Conservation (phyloP, 1,284 basidiomycete genomes). For the Apiotrichum domesticum region DNA sequence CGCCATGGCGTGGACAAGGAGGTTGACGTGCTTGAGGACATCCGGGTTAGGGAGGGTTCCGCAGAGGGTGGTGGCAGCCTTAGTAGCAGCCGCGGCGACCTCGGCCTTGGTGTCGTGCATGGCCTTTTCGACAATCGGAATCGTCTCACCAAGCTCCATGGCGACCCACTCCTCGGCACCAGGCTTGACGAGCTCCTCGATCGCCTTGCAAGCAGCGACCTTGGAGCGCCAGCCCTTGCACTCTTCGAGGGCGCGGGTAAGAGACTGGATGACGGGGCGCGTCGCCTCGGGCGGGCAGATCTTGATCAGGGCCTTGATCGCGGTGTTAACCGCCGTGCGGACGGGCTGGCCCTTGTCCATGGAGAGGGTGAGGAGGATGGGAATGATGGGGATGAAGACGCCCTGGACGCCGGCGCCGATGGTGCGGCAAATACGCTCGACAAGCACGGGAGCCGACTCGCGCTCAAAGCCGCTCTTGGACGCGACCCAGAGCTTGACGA, state of each 20-base stretch:
- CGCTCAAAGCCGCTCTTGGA: slow-evolving; percentile 89
- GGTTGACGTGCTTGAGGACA: slow-evolving; percentile 80
- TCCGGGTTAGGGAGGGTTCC: slow-evolving; percentile 91
- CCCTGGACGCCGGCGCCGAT: slow-evolving; percentile 73
- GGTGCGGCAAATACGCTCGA: slow-evolving; percentile 67
- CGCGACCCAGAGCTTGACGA: slow-evolving; percentile 64
- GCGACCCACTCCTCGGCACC: slow-evolving; percentile 76
- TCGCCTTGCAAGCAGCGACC: slow-evolving; percentile 84
- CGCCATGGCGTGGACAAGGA: slow-evolving; percentile 92
- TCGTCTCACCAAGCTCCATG: slow-evolving; percentile 69
- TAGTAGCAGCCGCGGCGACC: slow-evolving; percentile 80
- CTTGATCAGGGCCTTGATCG: slow-evolving; percentile 80
- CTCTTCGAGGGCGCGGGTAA: slow-evolving; percentile 68
- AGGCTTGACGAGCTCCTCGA: slow-evolving; percentile 63
- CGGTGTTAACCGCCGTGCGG: slow-evolving; percentile 68
- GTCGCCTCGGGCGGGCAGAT: slow-evolving; percentile 79
- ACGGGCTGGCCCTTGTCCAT: slow-evolving; percentile 96
- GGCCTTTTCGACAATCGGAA: slow-evolving; percentile 80
- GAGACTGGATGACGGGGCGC: slow-evolving; percentile 62
- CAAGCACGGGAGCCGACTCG: slow-evolving; percentile 80
- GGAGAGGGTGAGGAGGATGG: slow-evolving; percentile 74
- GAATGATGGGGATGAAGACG: slow-evolving; percentile 72
- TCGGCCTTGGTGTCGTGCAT: slow-evolving; percentile 98
- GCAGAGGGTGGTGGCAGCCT: slow-evolving; percentile 90
- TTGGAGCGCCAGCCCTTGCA: slow-evolving; percentile 90